Percentiles rank a stretch among this genome's conserved stretches.
Evolutionary conservation across 257 asterid species (phyloP).

Genomic region (Nicotiana benthamiana): DNA sequence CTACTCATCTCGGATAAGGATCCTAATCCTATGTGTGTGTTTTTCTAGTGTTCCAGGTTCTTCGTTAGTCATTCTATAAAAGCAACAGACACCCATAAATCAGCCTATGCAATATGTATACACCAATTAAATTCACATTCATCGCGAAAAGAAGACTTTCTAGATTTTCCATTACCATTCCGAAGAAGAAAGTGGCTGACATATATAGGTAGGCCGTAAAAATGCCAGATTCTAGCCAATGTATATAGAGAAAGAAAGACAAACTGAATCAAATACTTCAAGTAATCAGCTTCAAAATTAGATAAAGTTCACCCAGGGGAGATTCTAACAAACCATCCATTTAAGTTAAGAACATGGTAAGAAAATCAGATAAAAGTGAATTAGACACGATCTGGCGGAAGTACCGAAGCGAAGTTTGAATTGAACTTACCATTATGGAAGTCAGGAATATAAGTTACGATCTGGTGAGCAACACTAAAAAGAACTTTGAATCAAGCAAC

Average conservation of each 20-base stretch:
- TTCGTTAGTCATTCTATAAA: not conserved
- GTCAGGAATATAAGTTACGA: not conserved
- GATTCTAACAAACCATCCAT: not conserved
- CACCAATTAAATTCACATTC: not conserved
- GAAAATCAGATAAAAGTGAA: not conserved
- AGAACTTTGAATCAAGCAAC: not conserved
- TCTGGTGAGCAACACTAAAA: not conserved
- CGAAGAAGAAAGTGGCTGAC: not conserved
- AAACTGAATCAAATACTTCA: not conserved
- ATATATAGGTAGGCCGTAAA: not conserved
- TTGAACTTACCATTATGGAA: slow-evolving; percentile 5
- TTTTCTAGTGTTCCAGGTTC: not conserved
- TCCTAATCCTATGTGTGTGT: no score
- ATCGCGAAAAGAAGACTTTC: not conserved
- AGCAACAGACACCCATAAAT: not conserved
- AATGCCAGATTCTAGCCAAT: not conserved
- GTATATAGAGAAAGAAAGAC: not conserved
- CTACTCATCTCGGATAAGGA: no score
- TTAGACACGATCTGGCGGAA: not conserved
- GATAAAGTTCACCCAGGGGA: not conserved
- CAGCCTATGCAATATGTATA: not conserved
- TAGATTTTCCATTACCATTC: not conserved
- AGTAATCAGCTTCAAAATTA: not conserved
- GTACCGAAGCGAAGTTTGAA: not conserved
- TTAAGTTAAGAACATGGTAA: not conserved